Evolutionary conservation across 108 stramenopile genomes (phyloP), one percentile per base, ranked within the genome.

Genomic region (Chaetoceros tenuissimus): DNA sequence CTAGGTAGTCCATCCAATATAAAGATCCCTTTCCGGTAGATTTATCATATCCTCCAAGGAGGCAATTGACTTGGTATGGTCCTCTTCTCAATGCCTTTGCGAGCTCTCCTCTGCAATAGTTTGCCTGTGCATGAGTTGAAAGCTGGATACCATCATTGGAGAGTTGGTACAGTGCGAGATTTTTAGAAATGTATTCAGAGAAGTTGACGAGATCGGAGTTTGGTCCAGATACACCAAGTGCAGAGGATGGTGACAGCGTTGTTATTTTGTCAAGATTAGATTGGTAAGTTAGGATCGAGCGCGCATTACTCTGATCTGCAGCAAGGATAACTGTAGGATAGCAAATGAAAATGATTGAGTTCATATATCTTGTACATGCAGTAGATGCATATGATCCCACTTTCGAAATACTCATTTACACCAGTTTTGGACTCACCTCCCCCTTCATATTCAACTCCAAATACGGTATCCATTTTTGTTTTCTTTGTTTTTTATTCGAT

Each of bases 1-100:
- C 96, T 23, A 99, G 53, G 64, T 99, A 97, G 72, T 99, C 98
- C 59, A 99, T 62, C 53, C 81, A 85, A 63, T 96, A 97, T 40
- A 99, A 70, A 3, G 87, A 83, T 56, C 73, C 80, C 17, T 61
- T 66, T 23, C 60, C 77, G 23, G 71, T 70, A 23, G 78, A 60
- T 16, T 50, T 51, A 0, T 75, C 77, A 53, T 82, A 89, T 28
- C 96, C 98, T 5, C 84, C 98, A 44, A 97, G 68, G 43, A 99
- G 77, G 40, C 94, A 53, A 64, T 97, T 96, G 24, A 96, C 94
- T 71, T 97, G 98, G 72, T 87, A 97, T 21, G 98, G 98, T 1
- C 96, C 98, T 63, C 80, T 85, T 28, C 98, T 86, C 20, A 99
- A 66, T 7, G 98, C 98, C 17, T 65, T 68, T 46, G 98, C 96